A percentile compares a stretch with the other conserved stretches of the same genome.
phyloP scores from a whole-genome alignment of 805 yeast species.

The Nadsonia fulvescens region DNA sequence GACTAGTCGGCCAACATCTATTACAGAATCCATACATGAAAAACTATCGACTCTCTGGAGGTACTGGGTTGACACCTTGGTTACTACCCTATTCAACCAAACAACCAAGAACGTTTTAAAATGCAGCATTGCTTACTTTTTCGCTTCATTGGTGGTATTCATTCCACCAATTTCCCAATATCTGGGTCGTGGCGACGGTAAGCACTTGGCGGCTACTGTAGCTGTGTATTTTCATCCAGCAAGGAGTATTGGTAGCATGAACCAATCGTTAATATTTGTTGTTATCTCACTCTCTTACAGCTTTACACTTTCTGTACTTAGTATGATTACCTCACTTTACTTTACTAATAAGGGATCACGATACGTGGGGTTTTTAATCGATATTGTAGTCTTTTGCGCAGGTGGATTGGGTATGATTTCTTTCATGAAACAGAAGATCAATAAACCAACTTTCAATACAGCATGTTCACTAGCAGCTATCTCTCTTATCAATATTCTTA shows the following conservation, averaged over 20 bases:
- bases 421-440: conserved; percentile 47
- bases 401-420: conserved; percentile 47
- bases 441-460: conserved; percentile 55
- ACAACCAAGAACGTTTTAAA: conserved; percentile 29
- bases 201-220: conserved; percentile 68
- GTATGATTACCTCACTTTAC: conserved; percentile 32
- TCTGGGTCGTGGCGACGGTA: conserved; percentile 51
- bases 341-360: conserved; percentile 29
- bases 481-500: conserved; percentile 47
- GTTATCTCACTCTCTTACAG: conserved; percentile 34
- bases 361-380: conserved; percentile 32
- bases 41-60: no score
- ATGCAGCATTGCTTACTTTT: conserved; percentile 54
- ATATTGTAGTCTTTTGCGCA: conserved; percentile 32
- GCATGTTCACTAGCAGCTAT: conserved; percentile 68
- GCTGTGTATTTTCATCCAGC: conserved; percentile 77
- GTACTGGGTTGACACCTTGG: no score
- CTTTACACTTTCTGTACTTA: conserved; percentile 30
- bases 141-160: conserved; percentile 62
- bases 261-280: conserved; percentile 51
- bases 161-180: conserved; percentile 22
- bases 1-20: no score
- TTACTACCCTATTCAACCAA: no score
- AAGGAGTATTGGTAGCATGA: conserved; percentile 63
- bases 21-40: no score